Evolutionary conservation across 306 rosid genomes (phyloP), one percentile per base, ranked within the genome.

Genomic region (Citrullus mucosospermus): DNA sequence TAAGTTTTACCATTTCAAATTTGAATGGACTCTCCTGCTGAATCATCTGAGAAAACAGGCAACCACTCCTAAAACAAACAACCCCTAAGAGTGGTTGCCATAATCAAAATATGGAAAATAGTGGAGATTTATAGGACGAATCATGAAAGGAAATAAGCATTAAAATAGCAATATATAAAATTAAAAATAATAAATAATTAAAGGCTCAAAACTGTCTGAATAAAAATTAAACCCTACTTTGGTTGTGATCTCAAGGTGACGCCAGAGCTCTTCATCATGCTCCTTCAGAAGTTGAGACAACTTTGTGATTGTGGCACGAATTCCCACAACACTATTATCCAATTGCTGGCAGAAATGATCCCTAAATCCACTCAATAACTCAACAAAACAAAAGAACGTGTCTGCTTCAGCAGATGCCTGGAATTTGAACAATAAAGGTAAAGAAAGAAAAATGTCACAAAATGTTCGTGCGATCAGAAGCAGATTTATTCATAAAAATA

Each of bases 241-340:
- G 74, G 97, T 92, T 69, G 98, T 92, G 84, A 96, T 57, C 87
- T 96, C 99, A 78, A 96, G 99, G 86, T 96, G 99, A 84, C 98
- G 99, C 99, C 99, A 96, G 63, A 96, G 86, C 88, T 96, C 99
- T 82, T 92, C 99, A 82, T 96, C 99, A 59, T 96, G 96, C 85
- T 92, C 93, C 86, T 85, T 91, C 82, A 96, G 85, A 88, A 92
- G 97, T 81, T 91, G 97, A 55, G 99, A 96, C 84, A 96, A 80
- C 76, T 81, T 91, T 43, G 96, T 86, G 80, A 96, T 96, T 30
- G 99, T 96, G 86, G 99, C 83, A 62, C 99, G 98, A 76, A 96
- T 96, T 85, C 99, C 99, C 76, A 96, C 99, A 68, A 90, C 96
- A 84, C 99, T 96, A 78, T 96, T 92, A 85, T 96, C 99, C 22